Percentiles rank a stretch among this genome's conserved stretches.
Evolutionary conservation across 495 filamentous ascomycete genomes (phyloP).

Genomic region (Penicillium lagena): DNA sequence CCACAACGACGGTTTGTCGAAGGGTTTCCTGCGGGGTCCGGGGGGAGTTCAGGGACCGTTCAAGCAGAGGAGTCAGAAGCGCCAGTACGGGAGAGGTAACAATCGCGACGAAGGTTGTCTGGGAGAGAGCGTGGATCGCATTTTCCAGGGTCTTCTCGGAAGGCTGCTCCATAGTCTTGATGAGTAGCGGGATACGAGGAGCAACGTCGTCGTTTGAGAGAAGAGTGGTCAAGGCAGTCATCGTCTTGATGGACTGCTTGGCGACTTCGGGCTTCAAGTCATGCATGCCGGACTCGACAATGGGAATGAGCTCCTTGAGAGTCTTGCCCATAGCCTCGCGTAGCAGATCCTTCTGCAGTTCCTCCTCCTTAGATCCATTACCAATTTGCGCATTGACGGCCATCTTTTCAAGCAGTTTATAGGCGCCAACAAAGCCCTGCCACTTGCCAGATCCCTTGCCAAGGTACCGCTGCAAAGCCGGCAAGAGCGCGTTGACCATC

Average conservation of each 20-base stretch:
- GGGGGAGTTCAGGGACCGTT: conserved; percentile 85
- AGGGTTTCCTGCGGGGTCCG: conserved; percentile 89
- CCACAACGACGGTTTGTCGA: conserved; percentile 93
- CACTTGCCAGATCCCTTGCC: conserved; percentile 81
- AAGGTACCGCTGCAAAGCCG: conserved; percentile 66
- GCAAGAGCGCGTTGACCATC: conserved; percentile 71
- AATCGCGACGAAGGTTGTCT: conserved; percentile 97
- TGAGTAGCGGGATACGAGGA: conserved; percentile 84
- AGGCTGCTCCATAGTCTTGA: conserved; percentile 93
- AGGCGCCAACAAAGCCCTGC: conserved; percentile 88
- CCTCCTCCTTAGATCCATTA: conserved; percentile 69
- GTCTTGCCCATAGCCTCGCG: conserved; percentile 89
- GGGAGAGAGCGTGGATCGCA: conserved; percentile 92
- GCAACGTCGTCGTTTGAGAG: conserved; percentile 96
- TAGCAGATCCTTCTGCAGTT: conserved; percentile 77
- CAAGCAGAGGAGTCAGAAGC: conserved; percentile 92
- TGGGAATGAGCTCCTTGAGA: conserved; percentile 82
- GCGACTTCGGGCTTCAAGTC: conserved; percentile 88
- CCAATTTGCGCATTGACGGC: conserved; percentile 87
- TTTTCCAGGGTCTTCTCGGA: conserved; percentile 83
- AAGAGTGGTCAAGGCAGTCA: conserved; percentile 83
- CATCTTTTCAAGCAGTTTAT: conserved; percentile 78
- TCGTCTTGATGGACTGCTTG: conserved; percentile 84
- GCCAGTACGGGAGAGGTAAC: conserved; percentile 97
- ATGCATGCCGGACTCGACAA: conserved; percentile 92